A percentile compares a stretch with the other conserved stretches of the same genome.
Evolutionary conservation across 2,329 filamentous ascomycete genomes (phyloP).

Genomic region (Acrocalymma vagum): DNA sequence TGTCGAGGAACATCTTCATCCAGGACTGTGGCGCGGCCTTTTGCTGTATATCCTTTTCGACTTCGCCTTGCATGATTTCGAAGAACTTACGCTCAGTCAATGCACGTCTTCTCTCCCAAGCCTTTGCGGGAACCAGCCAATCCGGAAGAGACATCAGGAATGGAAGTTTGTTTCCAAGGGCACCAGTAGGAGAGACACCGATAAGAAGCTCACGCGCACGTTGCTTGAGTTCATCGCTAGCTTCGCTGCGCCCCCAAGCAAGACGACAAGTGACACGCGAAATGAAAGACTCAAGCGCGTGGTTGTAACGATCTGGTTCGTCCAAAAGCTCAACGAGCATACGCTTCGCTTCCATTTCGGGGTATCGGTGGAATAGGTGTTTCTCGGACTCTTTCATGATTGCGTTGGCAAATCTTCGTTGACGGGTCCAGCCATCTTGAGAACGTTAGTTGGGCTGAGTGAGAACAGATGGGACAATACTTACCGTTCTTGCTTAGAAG

Average conservation of each 20-base stretch:
- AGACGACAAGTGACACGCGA: slow-evolving; percentile 57
- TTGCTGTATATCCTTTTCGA: slow-evolving; percentile 43
- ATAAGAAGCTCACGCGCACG: slow-evolving; percentile 56
- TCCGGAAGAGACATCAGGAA: slow-evolving; percentile 56
- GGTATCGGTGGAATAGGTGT: slow-evolving; percentile 52
- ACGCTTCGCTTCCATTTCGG: slow-evolving; percentile 55
- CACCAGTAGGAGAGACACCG: slow-evolving; percentile 56
- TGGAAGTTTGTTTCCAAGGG: slow-evolving; percentile 55
- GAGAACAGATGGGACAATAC: too few relatives aligned
- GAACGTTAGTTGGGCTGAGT: slow-evolving; percentile 20
- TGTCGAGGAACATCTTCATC: slow-evolving; percentile 54
- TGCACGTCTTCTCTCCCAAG: slow-evolving; percentile 55
- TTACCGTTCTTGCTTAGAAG: slow-evolving; percentile 54
- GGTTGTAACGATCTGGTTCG: slow-evolving; percentile 53
- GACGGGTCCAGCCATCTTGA: slow-evolving; percentile 50
- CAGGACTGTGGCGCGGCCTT: slow-evolving; percentile 49
- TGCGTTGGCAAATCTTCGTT: slow-evolving; percentile 55
- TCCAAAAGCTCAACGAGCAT: slow-evolving; percentile 55
- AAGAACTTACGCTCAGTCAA: slow-evolving; percentile 55
- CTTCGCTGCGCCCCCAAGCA: slow-evolving; percentile 55
- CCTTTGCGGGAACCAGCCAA: slow-evolving; percentile 52
- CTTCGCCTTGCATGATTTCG: slow-evolving; percentile 53
- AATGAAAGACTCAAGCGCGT: slow-evolving; percentile 55
- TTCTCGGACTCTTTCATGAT: slow-evolving; percentile 56
- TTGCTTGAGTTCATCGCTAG: slow-evolving; percentile 57